Evolutionary conservation across 192 early-diverging fungal genomes (phyloP).

Genomic region (Coemansia sp.): DNA sequence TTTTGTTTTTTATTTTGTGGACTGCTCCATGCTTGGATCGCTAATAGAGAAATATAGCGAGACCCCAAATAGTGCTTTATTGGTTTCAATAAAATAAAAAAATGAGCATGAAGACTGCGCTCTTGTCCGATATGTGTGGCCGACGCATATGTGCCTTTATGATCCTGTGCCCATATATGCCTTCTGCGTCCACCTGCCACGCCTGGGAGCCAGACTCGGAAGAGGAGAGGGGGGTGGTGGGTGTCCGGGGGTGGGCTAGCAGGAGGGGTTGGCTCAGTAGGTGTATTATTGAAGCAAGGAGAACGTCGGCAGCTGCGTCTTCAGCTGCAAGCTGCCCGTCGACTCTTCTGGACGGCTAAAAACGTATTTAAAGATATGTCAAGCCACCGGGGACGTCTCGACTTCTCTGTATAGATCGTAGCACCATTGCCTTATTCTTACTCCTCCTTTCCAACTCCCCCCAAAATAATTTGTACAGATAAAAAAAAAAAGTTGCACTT

Average conservation of each 20-base stretch:
- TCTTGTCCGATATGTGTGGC: constrained; percentile 24
- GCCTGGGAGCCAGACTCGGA: neutral
- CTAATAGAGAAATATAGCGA: neutral
- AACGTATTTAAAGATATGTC: constrained; percentile 12
- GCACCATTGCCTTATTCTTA: neutral
- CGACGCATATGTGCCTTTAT: constrained; percentile 19
- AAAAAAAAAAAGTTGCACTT: constrained; percentile 6
- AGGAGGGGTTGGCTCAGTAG: neutral
- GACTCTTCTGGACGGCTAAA: constrained; percentile 8
- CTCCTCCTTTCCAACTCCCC: neutral
- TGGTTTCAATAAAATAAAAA: neutral
- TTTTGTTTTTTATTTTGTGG: neutral
- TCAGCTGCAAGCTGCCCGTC: constrained; percentile 4
- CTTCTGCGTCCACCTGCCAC: constrained; percentile 4
- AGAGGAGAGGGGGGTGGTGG: neutral
- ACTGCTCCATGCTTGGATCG: neutral
- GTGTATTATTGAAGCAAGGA: neutral
- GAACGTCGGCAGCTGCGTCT: neutral
- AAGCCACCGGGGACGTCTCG: neutral
- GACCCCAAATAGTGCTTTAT: constrained; percentile 4
- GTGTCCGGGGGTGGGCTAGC: neutral
- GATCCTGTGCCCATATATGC: constrained; percentile 6
- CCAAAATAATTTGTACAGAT: constrained; percentile 8
- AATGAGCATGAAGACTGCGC: neutral
- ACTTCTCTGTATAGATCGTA: neutral